Percentiles rank a stretch among this genome's conserved stretches.
These are phyloP conservation scores for Backusella australiensis DNA, from an alignment of 192 early-diverging fungal genomes.

Conservation along the genomic window DNA sequence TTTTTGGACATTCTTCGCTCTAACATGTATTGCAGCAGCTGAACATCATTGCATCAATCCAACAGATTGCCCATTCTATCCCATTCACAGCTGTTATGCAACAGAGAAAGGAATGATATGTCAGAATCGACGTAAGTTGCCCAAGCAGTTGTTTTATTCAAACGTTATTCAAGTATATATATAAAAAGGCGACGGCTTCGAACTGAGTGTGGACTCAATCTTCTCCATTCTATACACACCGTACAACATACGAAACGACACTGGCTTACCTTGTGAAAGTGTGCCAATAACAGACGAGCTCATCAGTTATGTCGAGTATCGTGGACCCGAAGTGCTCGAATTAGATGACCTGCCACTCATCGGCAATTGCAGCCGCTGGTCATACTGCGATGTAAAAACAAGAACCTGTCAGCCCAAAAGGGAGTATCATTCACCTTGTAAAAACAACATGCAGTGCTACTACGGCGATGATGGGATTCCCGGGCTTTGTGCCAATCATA, in stretches of 20 bases:
- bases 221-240: conserved; percentile 25
- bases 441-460: conserved; percentile 31
- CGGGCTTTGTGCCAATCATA: conserved; percentile 22
- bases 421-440: conserved; percentile 19
- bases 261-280: conserved; percentile 24
- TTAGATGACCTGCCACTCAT: conserved; percentile 26
- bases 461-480: conserved; percentile 22
- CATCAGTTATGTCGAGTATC: conserved; percentile 25
- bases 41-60: conserved; percentile 28
- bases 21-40: neutral
- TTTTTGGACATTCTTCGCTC: conserved; percentile 1
- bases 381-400: conserved; percentile 28
- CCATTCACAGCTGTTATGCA: conserved; percentile 33
- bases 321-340: conserved; percentile 30
- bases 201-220: conserved; percentile 19
- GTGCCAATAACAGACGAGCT: conserved; percentile 30
- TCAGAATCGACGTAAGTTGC: conserved; percentile 19
- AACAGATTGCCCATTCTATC: conserved; percentile 33
- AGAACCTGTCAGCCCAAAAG: conserved; percentile 36
- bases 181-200: conserved; percentile 16
- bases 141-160: neutral
- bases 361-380: conserved; percentile 34
- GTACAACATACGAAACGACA: conserved; percentile 19
- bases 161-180: neutral
- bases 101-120: conserved; percentile 26